Conservation (phyloP, 192 early-diverging fungal genomes). For the Thoreauomyces humboldtii region DNA sequence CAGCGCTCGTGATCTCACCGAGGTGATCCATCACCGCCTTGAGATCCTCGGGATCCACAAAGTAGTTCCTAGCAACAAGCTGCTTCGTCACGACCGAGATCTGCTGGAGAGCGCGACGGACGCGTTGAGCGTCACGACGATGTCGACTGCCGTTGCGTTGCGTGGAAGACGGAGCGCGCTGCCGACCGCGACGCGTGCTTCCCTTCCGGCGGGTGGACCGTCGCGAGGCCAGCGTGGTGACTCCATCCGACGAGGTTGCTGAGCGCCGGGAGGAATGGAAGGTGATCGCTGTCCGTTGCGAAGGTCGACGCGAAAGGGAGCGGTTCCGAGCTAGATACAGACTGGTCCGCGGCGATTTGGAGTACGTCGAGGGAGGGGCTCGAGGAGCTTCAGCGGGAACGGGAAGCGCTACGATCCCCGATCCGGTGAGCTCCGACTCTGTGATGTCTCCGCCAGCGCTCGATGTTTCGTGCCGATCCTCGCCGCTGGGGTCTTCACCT, state of each 20-base stretch:
- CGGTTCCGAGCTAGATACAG: not conserved
- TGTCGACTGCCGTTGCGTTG: not conserved
- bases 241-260: not conserved
- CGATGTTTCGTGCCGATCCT: not conserved
- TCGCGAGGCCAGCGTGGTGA: not conserved
- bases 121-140: not conserved
- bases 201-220: not conserved
- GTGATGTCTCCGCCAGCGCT: not conserved
- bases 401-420: not conserved
- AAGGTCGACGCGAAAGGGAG: slow-evolving; percentile 2
- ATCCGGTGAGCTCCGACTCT: not conserved
- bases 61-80: not conserved
- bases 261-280: slow-evolving; percentile 3
- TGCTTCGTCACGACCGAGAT: not conserved
- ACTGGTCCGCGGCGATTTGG: not conserved
- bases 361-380: not conserved
- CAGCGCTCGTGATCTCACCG: not conserved
- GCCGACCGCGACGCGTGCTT: not conserved
- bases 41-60: not conserved
- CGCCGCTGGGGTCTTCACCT: not conserved
- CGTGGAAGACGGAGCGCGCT: not conserved
- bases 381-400: not conserved
- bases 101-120: not conserved
- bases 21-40: not conserved
- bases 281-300: not conserved